A percentile compares a stretch with the other conserved stretches of the same genome.
These are phyloP conservation scores for Dalbergia oliveri DNA, from an alignment of 306 rosid species.

Conservation along the genomic window DNA sequence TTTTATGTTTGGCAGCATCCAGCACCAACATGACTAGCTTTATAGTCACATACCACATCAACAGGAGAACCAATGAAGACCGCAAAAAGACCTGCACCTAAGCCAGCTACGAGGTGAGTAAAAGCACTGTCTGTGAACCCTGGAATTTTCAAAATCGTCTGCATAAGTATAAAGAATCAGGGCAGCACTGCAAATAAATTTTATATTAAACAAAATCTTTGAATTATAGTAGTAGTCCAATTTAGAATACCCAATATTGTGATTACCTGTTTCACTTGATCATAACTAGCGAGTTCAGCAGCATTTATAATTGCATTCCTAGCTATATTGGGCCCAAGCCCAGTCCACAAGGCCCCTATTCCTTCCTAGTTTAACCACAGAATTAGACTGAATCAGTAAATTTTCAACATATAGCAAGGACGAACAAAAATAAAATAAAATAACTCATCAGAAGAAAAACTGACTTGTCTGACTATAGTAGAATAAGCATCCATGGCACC, in stretches of 20 bases:
- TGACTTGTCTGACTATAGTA: conserved; percentile 81
- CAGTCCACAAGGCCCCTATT: conserved; percentile 90
- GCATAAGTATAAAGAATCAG: conserved; percentile 90
- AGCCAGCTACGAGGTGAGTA: conserved; percentile 95
- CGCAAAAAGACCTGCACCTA: conserved; percentile 97
- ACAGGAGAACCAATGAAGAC: conserved; percentile 96
- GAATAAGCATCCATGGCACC: conserved; percentile 88
- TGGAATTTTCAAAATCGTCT: conserved; percentile 98
- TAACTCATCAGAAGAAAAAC: conserved; percentile 20
- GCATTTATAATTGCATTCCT: conserved; percentile 94
- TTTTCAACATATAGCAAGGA: conserved; percentile 20
- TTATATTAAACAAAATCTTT: conserved; percentile 34
- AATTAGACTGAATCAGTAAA: conserved; percentile 14
- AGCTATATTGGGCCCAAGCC: conserved; percentile 90
- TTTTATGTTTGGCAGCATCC: conserved; percentile 12
- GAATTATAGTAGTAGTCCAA: conserved; percentile 36
- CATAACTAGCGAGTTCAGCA: conserved; percentile 98
- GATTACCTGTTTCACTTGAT: conserved; percentile 87
- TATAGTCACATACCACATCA: conserved; percentile 77
- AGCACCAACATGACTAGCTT: conserved; percentile 9
- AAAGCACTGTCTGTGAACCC: conserved; percentile 89
- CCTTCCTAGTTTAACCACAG: conserved; percentile 74
- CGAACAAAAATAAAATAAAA: not conserved
- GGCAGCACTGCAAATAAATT: conserved; percentile 60
- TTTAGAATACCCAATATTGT: conserved; percentile 37